Conservation (phyloP, 176 grass and related monocot species). For the Elaeis guineensis region DNA sequence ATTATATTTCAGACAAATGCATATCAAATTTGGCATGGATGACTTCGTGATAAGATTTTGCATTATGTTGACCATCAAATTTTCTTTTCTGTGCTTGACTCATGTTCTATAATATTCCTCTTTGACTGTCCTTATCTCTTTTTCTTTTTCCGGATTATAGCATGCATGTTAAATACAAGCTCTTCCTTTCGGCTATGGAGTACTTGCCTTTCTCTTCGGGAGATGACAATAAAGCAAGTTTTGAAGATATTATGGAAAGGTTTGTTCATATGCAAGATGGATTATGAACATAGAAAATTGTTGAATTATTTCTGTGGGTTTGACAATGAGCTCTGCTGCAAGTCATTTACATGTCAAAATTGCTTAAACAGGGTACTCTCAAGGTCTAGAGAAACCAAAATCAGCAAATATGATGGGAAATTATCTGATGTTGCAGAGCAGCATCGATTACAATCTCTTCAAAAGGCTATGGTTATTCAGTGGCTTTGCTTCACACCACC, state of each 20-base stretch:
- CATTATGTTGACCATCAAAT: neutral
- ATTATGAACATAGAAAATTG: too few relatives aligned
- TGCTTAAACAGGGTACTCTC: slow-evolving; percentile 58
- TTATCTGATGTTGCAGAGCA: slow-evolving; percentile 60
- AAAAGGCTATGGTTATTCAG: slow-evolving; percentile 92
- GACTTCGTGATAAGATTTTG: too few relatives aligned
- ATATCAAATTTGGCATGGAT: too few relatives aligned
- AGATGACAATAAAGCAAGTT: slow-evolving; percentile 59
- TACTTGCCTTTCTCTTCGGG: slow-evolving; percentile 78
- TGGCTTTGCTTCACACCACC: slow-evolving; percentile 97
- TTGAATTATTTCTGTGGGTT: too few relatives aligned
- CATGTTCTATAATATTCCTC: neutral
- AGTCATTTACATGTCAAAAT: too few relatives aligned
- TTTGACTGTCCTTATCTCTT: slow-evolving; percentile 14
- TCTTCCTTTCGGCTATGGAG: slow-evolving; percentile 83
- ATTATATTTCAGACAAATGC: too few relatives aligned
- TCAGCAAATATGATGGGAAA: slow-evolving; percentile 36
- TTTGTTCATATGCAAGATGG: slow-evolving; percentile 22
- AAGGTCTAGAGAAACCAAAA: slow-evolving; percentile 74
- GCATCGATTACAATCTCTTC: slow-evolving; percentile 80
- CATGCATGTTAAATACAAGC: slow-evolving; percentile 77
- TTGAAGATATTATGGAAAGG: slow-evolving; percentile 97
- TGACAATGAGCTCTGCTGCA: too few relatives aligned
- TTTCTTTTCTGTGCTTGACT: neutral
- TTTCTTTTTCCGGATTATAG: slow-evolving; percentile 26